Conservation (phyloP, 2,329 filamentous ascomycete genomes). For the Xylariaceae sp. region DNA sequence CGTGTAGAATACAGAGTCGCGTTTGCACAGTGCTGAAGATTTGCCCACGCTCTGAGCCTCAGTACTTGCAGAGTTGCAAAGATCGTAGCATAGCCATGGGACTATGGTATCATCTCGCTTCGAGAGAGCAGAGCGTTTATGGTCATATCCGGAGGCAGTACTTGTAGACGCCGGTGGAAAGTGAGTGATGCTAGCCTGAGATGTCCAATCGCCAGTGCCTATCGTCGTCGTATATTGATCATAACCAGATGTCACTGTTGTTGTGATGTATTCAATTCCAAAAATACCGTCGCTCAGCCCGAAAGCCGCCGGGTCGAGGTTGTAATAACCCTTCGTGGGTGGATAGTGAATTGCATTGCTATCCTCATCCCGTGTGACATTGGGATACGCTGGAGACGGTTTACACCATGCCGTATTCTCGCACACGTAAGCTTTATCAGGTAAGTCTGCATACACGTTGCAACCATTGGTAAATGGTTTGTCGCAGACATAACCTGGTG, state of each 20-base stretch:
- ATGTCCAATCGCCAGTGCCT: slow-evolving; percentile 53
- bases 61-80: slow-evolving; percentile 48
- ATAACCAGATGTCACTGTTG: slow-evolving; percentile 31
- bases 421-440: slow-evolving; percentile 45
- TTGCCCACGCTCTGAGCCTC: slow-evolving; percentile 49
- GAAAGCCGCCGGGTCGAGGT: slow-evolving; percentile 60
- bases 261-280: slow-evolving; percentile 37
- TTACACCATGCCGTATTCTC: slow-evolving; percentile 40
- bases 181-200: slow-evolving; percentile 46
- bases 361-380: slow-evolving; percentile 41
- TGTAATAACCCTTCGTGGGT: slow-evolving; percentile 55
- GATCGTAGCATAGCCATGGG: slow-evolving; percentile 48
- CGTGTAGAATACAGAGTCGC: slow-evolving; percentile 38
- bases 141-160: slow-evolving; percentile 7
- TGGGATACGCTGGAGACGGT: slow-evolving; percentile 34
- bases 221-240: slow-evolving; percentile 36
- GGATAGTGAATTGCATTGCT: slow-evolving; percentile 47
- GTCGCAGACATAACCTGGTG: slow-evolving; percentile 50
- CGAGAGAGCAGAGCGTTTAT: slow-evolving; percentile 15
- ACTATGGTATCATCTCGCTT: slow-evolving; percentile 38
- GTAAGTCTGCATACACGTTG: slow-evolving; percentile 47
- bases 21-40: slow-evolving; percentile 40
- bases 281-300: slow-evolving; percentile 63
- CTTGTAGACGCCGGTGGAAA: slow-evolving; percentile 28
- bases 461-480: slow-evolving; percentile 47